Evolutionary conservation across 345 rosid genomes (phyloP).

Genomic region (Theobroma cacao): DNA sequence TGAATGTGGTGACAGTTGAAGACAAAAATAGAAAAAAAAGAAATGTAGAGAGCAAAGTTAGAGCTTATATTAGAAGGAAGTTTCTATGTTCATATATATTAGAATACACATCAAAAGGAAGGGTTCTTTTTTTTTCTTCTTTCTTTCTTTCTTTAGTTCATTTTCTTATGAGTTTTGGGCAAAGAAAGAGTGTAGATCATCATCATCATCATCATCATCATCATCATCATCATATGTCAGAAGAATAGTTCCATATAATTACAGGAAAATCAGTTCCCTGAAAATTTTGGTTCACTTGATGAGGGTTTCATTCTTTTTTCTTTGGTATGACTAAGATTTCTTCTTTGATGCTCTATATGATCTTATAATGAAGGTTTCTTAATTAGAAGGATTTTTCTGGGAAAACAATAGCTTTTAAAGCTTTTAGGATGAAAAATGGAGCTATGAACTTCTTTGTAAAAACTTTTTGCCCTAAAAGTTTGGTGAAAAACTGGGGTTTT

Average conservation of each 20-base stretch:
- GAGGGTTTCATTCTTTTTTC: background rate
- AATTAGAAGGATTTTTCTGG: background rate
- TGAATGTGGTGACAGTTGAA: conserved; percentile 16
- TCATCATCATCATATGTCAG: background rate
- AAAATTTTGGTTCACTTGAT: background rate
- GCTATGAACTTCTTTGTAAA: background rate
- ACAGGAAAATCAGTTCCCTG: background rate
- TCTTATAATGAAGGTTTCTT: background rate
- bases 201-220: too few relatives aligned
- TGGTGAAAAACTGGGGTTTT: background rate
- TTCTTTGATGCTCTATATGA: background rate
- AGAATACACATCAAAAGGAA: background rate
- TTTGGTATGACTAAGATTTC: too few relatives aligned
- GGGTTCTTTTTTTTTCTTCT: background rate
- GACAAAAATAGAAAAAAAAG: too few relatives aligned
- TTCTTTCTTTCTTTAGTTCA: background rate
- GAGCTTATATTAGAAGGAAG: background rate
- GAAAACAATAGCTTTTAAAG: background rate
- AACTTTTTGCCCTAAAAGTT: background rate
- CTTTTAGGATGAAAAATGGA: background rate
- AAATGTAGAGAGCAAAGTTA: background rate
- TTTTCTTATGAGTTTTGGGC: background rate
- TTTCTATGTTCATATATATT: background rate
- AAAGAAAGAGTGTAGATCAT: conserved; percentile 1
- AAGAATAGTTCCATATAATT: background rate